Percentiles rank a stretch among this genome's conserved stretches.
phyloP scores from a whole-genome alignment of 2,329 filamentous ascomycete species.

The Trichoderma harzianum region DNA sequence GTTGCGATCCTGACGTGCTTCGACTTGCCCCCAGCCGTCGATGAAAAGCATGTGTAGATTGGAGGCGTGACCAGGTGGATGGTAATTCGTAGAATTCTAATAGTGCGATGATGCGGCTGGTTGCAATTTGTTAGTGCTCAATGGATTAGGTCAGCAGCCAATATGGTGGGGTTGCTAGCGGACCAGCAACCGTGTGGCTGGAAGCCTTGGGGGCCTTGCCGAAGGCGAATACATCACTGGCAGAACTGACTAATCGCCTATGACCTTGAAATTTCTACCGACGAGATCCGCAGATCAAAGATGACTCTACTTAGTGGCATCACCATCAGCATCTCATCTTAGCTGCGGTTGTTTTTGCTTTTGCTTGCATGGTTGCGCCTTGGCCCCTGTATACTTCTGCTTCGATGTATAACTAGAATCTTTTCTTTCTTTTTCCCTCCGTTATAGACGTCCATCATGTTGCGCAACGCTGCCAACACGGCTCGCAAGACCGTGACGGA shows the following conservation, averaged over 20 bases:
- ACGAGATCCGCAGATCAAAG: neutral
- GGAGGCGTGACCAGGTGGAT: conserved; percentile 17
- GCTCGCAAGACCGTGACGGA: conserved; percentile 68
- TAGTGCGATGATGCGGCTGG: conserved; percentile 17
- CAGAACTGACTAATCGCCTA: conserved; percentile 3
- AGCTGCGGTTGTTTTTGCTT: neutral
- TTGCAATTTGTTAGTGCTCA: conserved; percentile 20
- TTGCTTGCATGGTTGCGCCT: neutral
- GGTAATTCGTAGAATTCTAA: conserved; percentile 18
- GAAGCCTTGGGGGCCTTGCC: conserved; percentile 1
- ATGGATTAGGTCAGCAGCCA: conserved; percentile 11
- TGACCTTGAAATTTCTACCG: conserved; percentile 8
- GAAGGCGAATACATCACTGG: neutral
- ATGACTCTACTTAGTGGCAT: neutral
- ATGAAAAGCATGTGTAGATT: conserved; percentile 10
- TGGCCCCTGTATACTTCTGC: neutral
- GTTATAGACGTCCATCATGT: conserved; percentile 37
- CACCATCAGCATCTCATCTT: neutral
- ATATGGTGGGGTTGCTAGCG: conserved; percentile 17
- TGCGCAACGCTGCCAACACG: conserved; percentile 50
- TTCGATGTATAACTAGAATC: conserved; percentile 13
- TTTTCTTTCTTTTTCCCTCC: neutral
- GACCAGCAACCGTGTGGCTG: conserved; percentile 9
- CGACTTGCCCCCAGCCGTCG: neutral
- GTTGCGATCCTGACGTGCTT: conserved; percentile 11